Evolutionary conservation across 2,329 filamentous ascomycete genomes (phyloP).

Genomic region (Graphilbum fragrans): DNA sequence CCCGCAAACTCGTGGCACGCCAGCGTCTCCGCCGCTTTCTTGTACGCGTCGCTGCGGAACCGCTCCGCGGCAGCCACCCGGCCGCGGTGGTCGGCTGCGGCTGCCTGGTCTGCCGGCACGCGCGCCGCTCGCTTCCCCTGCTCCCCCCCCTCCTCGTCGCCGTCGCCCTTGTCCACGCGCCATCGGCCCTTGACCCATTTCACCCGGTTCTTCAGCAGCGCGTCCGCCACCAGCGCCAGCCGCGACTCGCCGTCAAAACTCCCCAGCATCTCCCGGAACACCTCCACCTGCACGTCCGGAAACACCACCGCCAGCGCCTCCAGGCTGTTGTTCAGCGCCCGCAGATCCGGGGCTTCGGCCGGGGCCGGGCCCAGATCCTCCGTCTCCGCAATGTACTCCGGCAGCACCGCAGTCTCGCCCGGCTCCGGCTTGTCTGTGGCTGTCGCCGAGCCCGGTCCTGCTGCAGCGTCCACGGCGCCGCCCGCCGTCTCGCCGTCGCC

Average conservation of each 20-base stretch:
- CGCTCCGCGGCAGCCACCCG: slow-evolving; percentile 45
- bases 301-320: slow-evolving; percentile 60
- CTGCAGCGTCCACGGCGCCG: background rate
- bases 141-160: slow-evolving; percentile 7
- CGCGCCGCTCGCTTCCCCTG: slow-evolving; percentile 15
- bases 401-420: slow-evolving; percentile 10
- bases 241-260: slow-evolving; percentile 67
- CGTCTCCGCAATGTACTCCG: slow-evolving; percentile 43
- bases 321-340: slow-evolving; percentile 58
- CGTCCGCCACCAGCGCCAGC: slow-evolving; percentile 65
- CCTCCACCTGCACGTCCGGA: slow-evolving; percentile 69
- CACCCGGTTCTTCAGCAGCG: slow-evolving; percentile 58
- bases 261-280: slow-evolving; percentile 69
- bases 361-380: slow-evolving; percentile 35
- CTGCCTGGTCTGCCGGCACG: background rate
- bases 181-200: slow-evolving; percentile 61
- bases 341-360: slow-evolving; percentile 48
- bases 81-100: background rate
- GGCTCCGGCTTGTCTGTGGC: slow-evolving; percentile 1
- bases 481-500: no score
- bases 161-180: slow-evolving; percentile 25
- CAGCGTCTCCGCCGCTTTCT: slow-evolving; percentile 53
- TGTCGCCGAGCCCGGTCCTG: background rate
- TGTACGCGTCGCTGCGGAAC: slow-evolving; percentile 58
- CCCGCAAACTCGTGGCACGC: slow-evolving; percentile 67